Evolutionary conservation across 805 yeast genomes (phyloP), one percentile per base, ranked within the genome.

Genomic region (Monosporozyma aerobia): DNA sequence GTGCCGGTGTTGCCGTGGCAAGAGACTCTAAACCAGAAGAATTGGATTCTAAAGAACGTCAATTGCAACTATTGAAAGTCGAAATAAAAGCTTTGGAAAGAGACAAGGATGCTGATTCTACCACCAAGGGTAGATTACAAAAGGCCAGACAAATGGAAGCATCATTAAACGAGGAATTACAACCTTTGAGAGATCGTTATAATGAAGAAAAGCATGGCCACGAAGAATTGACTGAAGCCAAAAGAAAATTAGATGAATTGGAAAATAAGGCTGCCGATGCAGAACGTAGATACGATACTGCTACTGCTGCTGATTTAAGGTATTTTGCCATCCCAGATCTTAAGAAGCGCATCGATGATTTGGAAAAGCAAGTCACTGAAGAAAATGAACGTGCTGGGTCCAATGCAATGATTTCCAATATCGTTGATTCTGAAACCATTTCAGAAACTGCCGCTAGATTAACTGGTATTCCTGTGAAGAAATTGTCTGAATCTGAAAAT

Each of bases 1-100:
- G 97, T 45, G 98, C 98, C 2, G 79, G 95, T 53, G 98, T 94
- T 44, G 98, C 98, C 0, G 99, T 94, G 51, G 96, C 97, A 3
- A 82, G 99, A 72, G 99, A 94, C 69, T 92, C 98, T 3, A 89
- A 88, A 68, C 99, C 99, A 1, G 99, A 94, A 71, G 97, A 90
- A 69, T 77, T 94, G 63, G 99, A 94, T 73, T 85, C 83, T 46
- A 79, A 90, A 60, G 99, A 94, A 72, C 87, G 99, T 70, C 89
- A 89, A 72, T 77, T 90, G 48, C 95, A 90, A 68, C 79, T 94
- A 60, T 73, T 94, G 37, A 96, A 92, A 63, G 98, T 94, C 54
- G 99, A 94, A 72, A 92, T 94, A 66, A 88, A 89, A 66, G 99
- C 99, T 1, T 77, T 94, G 61, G 97, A 94, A 73, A 87, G 99